phyloP scores from a whole-genome alignment of 2,329 filamentous ascomycete genomes.

The Gnomoniopsis sp. region DNA sequence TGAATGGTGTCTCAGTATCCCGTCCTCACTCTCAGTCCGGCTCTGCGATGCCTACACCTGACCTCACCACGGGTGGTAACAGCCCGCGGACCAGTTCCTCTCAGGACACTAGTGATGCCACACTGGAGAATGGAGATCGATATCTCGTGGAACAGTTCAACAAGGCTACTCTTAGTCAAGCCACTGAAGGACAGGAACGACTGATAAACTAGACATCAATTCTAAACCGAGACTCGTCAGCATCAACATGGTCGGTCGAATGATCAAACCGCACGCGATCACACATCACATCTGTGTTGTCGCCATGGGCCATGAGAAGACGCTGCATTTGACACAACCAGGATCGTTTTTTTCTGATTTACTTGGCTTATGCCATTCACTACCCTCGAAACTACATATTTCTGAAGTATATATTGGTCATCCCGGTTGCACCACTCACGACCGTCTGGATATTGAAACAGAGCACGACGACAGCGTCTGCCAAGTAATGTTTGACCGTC shows the following conservation, averaged over 20 bases:
- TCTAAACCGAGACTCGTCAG: neutral
- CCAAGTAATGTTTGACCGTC: neutral
- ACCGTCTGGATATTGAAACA: neutral
- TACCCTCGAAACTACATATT: neutral
- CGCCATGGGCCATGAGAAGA: neutral
- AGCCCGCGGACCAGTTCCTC: slow-evolving; percentile 65
- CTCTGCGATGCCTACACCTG: slow-evolving; percentile 60
- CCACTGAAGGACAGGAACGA: neutral
- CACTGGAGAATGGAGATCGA: slow-evolving; percentile 35
- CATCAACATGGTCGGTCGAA: neutral
- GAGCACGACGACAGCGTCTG: neutral
- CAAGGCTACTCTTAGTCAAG: slow-evolving; percentile 12
- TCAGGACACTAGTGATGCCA: slow-evolving; percentile 60
- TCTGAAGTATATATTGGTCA: slow-evolving; percentile 8
- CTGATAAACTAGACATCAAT: neutral
- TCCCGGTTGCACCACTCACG: neutral
- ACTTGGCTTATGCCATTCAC: neutral
- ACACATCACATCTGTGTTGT: neutral
- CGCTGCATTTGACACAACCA: neutral
- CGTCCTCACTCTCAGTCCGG: slow-evolving; percentile 41
- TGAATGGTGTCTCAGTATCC: slow-evolving; percentile 24
- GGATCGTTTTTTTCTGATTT: neutral
- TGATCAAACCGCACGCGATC: neutral
- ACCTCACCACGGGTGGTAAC: slow-evolving; percentile 65
- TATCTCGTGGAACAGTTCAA: slow-evolving; percentile 23